These are phyloP conservation scores for Leucogyrophana mollusca DNA, from an alignment of 768 basidiomycete species.

Conservation along the genomic window DNA sequence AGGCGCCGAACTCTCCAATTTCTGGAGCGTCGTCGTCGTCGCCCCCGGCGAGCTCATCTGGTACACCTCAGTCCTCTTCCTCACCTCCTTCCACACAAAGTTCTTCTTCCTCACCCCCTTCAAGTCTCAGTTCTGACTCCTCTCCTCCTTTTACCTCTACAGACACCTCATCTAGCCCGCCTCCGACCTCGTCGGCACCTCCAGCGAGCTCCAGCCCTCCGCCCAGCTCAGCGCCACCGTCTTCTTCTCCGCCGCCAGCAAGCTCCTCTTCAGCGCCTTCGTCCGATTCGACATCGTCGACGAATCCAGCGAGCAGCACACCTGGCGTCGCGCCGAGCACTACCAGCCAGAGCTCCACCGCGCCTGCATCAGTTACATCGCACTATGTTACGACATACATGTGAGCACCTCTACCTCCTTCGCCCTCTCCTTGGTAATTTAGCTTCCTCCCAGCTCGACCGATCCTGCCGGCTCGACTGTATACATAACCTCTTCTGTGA, in stretches of 20 bases:
- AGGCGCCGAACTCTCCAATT: no score
- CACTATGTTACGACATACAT: conserved; percentile 11
- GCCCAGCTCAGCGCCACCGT: neutral
- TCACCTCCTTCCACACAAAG: no score
- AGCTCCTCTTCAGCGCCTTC: conserved; percentile 4
- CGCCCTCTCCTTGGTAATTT: neutral
- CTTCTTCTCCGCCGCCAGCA: conserved; percentile 6
- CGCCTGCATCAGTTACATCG: conserved; percentile 14
- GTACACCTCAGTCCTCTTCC: no score
- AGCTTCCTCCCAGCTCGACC: conserved; percentile 17
- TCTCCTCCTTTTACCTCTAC: conserved; percentile 13
- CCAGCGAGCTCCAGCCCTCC: neutral
- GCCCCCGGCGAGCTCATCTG: no score
- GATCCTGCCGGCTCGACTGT: conserved; percentile 17
- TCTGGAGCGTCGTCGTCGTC: no score
- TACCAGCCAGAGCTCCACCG: neutral
- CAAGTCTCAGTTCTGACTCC: conserved; percentile 16
- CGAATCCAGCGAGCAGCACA: conserved; percentile 3
- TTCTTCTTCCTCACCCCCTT: no score
- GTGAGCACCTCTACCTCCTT: conserved; percentile 15
- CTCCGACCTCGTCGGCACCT: conserved; percentile 11
- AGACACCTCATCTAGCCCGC: neutral
- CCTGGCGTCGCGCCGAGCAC: neutral
- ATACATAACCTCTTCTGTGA: conserved; percentile 15
- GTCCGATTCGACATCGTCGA: conserved; percentile 5